Percentiles rank a stretch among this genome's conserved stretches.
These are phyloP conservation scores for Alternaria alternata DNA, from an alignment of 2,329 filamentous ascomycete genomes.

Conservation along the genomic window DNA sequence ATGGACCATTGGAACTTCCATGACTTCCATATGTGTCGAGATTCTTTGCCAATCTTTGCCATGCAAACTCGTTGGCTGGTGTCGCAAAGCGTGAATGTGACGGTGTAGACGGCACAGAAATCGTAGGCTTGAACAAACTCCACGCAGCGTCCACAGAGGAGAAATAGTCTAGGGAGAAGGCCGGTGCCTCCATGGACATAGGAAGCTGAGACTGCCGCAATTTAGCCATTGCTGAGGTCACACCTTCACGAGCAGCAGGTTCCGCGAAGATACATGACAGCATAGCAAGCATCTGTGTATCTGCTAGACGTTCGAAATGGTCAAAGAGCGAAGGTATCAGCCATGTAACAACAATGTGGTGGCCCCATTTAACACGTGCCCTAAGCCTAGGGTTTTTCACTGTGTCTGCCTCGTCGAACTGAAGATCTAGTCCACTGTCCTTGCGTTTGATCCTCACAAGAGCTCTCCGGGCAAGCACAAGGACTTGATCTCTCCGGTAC, in stretches of 20 bases:
- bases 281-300: conserved; percentile 73
- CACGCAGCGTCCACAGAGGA: conserved; percentile 53
- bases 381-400: conserved; percentile 52
- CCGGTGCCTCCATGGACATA: conserved; percentile 54
- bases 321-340: conserved; percentile 66
- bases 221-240: conserved; percentile 49
- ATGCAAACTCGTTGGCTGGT: conserved; percentile 42
- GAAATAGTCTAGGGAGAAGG: conserved; percentile 59
- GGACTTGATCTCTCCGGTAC: conserved; percentile 65
- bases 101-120: conserved; percentile 45
- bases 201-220: conserved; percentile 47
- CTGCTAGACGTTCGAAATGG: conserved; percentile 67
- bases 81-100: conserved; percentile 43
- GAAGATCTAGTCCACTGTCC: conserved; percentile 59
- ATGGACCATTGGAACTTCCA: conserved; percentile 60
- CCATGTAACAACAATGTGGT: conserved; percentile 65
- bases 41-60: conserved; percentile 39
- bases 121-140: conserved; percentile 53
- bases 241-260: conserved; percentile 53
- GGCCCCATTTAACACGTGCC: conserved; percentile 63
- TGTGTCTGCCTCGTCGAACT: conserved; percentile 54
- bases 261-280: conserved; percentile 67
- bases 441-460: conserved; percentile 61
- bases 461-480: conserved; percentile 73
- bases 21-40: conserved; percentile 57